phyloP scores from a whole-genome alignment of 148 eudicot species.

The Cornus controversa region DNA sequence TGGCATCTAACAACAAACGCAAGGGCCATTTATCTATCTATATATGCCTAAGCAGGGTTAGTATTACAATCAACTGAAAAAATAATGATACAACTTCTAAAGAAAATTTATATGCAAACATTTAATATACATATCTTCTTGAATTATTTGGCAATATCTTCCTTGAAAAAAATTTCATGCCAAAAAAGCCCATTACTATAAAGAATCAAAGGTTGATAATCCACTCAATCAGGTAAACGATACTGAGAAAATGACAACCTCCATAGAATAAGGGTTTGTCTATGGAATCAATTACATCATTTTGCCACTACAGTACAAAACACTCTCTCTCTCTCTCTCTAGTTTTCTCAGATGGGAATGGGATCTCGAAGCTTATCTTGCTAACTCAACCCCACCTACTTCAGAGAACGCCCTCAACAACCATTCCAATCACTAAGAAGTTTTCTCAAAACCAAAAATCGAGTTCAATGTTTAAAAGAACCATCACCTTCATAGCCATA shows the following conservation, averaged over 20 bases:
- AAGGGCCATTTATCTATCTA: neutral
- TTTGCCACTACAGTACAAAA: neutral
- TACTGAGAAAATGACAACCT: neutral
- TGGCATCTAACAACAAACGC: neutral
- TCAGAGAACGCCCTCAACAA: neutral
- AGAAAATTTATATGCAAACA: neutral
- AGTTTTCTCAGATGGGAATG: neutral
- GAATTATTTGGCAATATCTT: neutral
- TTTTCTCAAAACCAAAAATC: neutral
- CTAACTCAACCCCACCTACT: neutral
- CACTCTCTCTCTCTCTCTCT: neutral
- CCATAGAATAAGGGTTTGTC: neutral
- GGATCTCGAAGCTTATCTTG: neutral
- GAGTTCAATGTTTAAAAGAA: conserved; percentile 10
- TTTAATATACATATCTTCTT: neutral
- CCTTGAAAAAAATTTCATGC: neutral
- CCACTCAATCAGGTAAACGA: neutral
- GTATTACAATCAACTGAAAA: neutral
- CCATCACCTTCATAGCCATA: conserved; percentile 12
- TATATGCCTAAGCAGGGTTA: neutral
- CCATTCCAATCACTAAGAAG: neutral
- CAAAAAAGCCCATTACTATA: neutral
- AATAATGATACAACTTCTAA: neutral
- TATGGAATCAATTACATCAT: neutral
- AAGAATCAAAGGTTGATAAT: neutral